phyloP scores from a whole-genome alignment of 257 asterid genomes.

The Jasminum sambac region DNA sequence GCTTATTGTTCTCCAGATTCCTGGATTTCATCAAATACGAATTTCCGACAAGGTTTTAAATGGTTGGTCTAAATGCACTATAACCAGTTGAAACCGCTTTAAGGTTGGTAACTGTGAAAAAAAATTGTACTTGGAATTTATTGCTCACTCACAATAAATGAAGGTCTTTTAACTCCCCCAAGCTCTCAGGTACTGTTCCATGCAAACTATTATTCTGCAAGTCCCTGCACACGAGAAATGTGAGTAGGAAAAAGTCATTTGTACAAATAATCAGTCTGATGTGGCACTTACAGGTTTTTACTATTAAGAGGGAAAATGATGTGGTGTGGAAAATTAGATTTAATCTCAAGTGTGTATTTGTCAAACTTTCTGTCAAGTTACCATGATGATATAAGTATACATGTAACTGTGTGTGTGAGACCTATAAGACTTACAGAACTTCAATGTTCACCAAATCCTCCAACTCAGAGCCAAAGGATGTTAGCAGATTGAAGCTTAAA shows the following conservation, averaged over 20 bases:
- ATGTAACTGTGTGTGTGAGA: neutral
- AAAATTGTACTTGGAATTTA: neutral
- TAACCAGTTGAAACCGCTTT: conserved; percentile 3
- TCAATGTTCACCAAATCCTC: conserved; percentile 81
- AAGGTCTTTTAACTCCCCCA: conserved; percentile 75
- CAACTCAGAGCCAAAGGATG: conserved; percentile 81
- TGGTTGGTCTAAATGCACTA: conserved; percentile 7
- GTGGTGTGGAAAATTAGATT: no score
- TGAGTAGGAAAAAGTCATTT: neutral
- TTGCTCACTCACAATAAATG: conserved; percentile 64
- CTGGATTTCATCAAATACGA: conserved; percentile 37
- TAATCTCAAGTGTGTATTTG: no score
- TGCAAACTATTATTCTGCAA: conserved; percentile 78
- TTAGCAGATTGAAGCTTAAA: conserved; percentile 83
- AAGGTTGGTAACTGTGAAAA: conserved; percentile 5
- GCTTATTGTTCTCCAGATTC: conserved; percentile 80
- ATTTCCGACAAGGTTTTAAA: conserved; percentile 4
- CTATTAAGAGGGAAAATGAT: no score
- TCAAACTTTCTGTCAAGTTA: no score
- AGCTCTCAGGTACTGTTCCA: conserved; percentile 73
- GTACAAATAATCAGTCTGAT: no score
- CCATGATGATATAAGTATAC: no score
- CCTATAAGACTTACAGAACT: conserved; percentile 67
- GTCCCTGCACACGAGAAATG: conserved; percentile 51
- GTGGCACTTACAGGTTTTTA: no score